A percentile compares a stretch with the other conserved stretches of the same genome.
Evolutionary conservation across 2,329 filamentous ascomycete genomes (phyloP).

Genomic region (Penicillium palitans): DNA sequence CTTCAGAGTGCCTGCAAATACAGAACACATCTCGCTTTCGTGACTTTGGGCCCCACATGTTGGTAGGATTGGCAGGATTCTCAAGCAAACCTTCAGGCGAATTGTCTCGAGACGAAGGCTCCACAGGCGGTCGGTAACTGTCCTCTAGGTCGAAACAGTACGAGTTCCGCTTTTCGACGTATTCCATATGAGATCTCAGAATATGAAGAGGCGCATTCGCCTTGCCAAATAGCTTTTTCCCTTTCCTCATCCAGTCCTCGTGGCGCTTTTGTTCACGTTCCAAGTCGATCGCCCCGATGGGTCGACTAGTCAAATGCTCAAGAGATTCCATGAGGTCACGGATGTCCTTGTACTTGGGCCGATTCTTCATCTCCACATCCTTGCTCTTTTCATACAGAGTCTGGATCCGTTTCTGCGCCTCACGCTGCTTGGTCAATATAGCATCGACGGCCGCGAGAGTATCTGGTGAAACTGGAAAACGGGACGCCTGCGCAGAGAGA

Average conservation of each 20-base stretch:
- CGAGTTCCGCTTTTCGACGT: slow-evolving; percentile 83
- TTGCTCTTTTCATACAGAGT: slow-evolving; percentile 77
- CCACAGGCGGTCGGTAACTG: slow-evolving; percentile 83
- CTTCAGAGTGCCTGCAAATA: slow-evolving; percentile 89
- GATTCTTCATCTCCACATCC: slow-evolving; percentile 70
- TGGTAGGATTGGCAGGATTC: slow-evolving; percentile 26
- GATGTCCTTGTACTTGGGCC: slow-evolving; percentile 88
- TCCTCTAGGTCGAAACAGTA: slow-evolving; percentile 91
- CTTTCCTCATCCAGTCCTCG: slow-evolving; percentile 98
- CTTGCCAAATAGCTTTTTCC: slow-evolving; percentile 97
- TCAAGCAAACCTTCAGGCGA: slow-evolving; percentile 61
- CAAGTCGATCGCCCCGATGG: slow-evolving; percentile 83
- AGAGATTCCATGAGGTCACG: slow-evolving; percentile 83
- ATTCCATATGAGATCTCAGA: slow-evolving; percentile 88
- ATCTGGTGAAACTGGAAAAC: slow-evolving; percentile 76
- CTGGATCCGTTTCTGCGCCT: slow-evolving; percentile 85
- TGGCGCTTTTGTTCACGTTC: slow-evolving; percentile 93
- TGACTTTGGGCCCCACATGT: slow-evolving; percentile 52
- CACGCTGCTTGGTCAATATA: slow-evolving; percentile 92
- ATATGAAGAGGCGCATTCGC: slow-evolving; percentile 97
- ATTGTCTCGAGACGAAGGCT: slow-evolving; percentile 84
- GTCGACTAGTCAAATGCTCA: slow-evolving; percentile 88
- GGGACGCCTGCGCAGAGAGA: slow-evolving; percentile 76
- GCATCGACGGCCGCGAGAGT: slow-evolving; percentile 82
- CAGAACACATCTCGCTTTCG: slow-evolving; percentile 83